Percentiles rank a stretch among this genome's conserved stretches.
Evolutionary conservation across 1,284 basidiomycete species (phyloP).

Genomic region (Laetiporus sulphureus): DNA sequence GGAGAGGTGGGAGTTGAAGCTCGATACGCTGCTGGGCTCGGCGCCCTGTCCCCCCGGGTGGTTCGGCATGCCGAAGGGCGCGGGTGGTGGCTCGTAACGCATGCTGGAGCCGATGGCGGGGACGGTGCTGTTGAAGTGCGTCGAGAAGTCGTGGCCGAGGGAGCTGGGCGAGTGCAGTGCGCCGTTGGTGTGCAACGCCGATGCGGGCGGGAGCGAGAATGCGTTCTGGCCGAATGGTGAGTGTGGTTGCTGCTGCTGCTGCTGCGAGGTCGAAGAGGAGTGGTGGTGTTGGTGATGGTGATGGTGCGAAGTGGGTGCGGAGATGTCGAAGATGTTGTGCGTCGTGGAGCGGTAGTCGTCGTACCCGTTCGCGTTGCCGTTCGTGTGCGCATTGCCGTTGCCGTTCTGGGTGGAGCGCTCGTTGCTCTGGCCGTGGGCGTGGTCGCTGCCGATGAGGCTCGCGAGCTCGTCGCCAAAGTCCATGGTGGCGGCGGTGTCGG

Average conservation of each 20-base stretch:
- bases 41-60: no score
- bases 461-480: slow-evolving; percentile 64
- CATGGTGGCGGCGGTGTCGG: slow-evolving; percentile 28
- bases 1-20: slow-evolving; percentile 19
- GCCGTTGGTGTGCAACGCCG: slow-evolving; percentile 17
- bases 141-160: slow-evolving; percentile 21
- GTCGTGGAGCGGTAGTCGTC: slow-evolving; percentile 35
- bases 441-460: slow-evolving; percentile 38
- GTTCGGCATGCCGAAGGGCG: slow-evolving; percentile 23
- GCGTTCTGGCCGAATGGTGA: slow-evolving; percentile 16
- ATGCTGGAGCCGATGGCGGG: slow-evolving; percentile 55
- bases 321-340: slow-evolving; percentile 72
- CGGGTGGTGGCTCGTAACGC: slow-evolving; percentile 40
- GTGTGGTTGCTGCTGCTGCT: slow-evolving; percentile 13
- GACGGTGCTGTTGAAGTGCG: slow-evolving; percentile 51
- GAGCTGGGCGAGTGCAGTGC: slow-evolving; percentile 7
- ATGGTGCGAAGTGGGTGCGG: slow-evolving; percentile 34
- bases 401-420: slow-evolving; percentile 34
- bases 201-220: slow-evolving; percentile 20
- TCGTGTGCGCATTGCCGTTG: slow-evolving; percentile 10
- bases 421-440: slow-evolving; percentile 25
- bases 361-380: slow-evolving; percentile 14
- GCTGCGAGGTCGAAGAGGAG: slow-evolving; percentile 12
- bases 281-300: slow-evolving; percentile 12
- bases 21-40: slow-evolving; percentile 21